phyloP scores from a whole-genome alignment of 495 filamentous ascomycete species.

The Clohesyomyces aquaticus region DNA sequence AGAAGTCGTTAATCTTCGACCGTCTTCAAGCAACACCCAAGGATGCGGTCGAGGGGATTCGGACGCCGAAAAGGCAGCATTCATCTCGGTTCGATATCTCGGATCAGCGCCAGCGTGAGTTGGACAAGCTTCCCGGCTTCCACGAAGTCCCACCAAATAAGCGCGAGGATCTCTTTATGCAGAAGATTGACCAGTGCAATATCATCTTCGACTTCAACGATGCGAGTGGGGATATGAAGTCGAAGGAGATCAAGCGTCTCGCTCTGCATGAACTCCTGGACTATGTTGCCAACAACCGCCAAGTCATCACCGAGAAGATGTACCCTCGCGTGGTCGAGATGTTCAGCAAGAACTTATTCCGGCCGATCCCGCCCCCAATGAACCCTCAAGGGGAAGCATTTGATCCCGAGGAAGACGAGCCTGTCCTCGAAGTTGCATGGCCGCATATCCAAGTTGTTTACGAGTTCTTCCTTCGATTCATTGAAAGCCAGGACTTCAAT shows the following conservation, averaged over 20 bases:
- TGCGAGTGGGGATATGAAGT: constrained; percentile 97
- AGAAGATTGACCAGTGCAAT: constrained; percentile 99
- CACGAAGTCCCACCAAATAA: constrained; percentile 95
- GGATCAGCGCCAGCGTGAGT: constrained; percentile 82
- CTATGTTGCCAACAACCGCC: constrained; percentile 97
- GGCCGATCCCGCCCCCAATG: constrained; percentile 93
- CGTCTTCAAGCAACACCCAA: constrained; percentile 91
- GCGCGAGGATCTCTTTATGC: constrained; percentile 98
- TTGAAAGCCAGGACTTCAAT: constrained; percentile 99
- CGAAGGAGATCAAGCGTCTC: constrained; percentile 99
- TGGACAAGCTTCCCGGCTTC: constrained; percentile 98
- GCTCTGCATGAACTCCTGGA: constrained; percentile 96
- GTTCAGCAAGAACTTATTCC: constrained; percentile 98
- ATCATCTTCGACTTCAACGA: constrained; percentile 99
- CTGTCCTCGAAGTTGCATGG: constrained; percentile 97
- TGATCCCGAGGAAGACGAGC: constrained; percentile 98
- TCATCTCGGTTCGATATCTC: constrained; percentile 98
- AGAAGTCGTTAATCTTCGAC: constrained; percentile 88
- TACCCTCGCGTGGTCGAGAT: constrained; percentile 98
- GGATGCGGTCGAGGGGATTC: constrained; percentile 90
- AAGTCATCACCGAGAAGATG: constrained; percentile 99
- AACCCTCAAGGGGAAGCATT: constrained; percentile 98
- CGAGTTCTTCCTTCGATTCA: constrained; percentile 98
- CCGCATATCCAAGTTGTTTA: constrained; percentile 99
- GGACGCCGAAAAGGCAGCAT: constrained; percentile 93